These are phyloP conservation scores for Isoetes taiwanensis DNA, from an alignment of 75 land plant genomes.

Conservation along the genomic window DNA sequence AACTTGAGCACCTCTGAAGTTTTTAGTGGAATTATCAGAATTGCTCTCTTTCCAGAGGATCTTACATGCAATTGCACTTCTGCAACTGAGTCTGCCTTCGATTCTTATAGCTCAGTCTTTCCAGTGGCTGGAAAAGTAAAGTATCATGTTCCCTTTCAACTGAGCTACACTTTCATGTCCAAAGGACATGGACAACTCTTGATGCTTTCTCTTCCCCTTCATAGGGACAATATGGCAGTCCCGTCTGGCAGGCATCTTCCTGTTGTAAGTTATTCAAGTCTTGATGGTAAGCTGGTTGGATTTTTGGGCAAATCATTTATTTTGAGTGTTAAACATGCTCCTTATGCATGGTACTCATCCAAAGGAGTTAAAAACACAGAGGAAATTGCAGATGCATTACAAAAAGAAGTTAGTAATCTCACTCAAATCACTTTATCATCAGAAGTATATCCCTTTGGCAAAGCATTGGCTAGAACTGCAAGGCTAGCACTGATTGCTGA, in stretches of 20 bases:
- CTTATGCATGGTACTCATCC: background rate
- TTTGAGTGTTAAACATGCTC: background rate
- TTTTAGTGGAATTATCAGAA: background rate
- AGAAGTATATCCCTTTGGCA: background rate
- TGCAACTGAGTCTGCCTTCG: background rate
- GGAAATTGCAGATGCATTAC: background rate
- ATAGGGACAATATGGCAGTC: background rate
- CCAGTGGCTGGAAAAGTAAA: background rate
- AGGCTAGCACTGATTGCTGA: constrained; percentile 1
- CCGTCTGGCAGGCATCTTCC: background rate
- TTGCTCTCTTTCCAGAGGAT: background rate
- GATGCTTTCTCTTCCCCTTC: background rate
- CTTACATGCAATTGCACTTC: constrained; percentile 9
- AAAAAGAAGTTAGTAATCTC: background rate
- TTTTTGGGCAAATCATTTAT: background rate
- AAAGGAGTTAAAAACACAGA: background rate
- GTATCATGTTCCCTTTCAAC: background rate
- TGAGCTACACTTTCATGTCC: background rate
- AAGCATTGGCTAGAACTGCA: background rate
- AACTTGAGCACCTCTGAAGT: background rate
- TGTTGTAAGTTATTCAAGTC: background rate
- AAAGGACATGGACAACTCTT: background rate
- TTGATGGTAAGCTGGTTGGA: background rate
- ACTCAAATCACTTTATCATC: background rate
- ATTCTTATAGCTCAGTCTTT: background rate